phyloP scores from a whole-genome alignment of 2,329 filamentous ascomycete genomes.

The Fusarium continuum region DNA sequence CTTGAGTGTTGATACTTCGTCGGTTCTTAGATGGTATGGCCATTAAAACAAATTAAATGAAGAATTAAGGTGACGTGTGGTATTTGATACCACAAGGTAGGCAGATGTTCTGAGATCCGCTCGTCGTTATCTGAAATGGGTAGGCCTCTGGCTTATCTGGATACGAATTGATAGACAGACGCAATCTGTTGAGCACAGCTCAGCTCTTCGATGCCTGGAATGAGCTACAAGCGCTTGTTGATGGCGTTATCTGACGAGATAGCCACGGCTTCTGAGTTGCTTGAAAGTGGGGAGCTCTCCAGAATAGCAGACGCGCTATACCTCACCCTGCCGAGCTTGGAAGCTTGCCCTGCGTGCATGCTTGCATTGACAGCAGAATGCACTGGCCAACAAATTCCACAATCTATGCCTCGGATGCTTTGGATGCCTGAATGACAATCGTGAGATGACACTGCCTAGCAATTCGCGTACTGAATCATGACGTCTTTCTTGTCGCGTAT shows the following conservation, averaged over 20 bases:
- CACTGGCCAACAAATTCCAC: conserved; percentile 12
- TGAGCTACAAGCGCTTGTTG: conserved; percentile 34
- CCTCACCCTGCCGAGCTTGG: conserved; percentile 24
- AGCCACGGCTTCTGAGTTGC: conserved; percentile 29
- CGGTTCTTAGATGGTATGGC: too few species aligned
- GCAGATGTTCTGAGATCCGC: conserved; percentile 17
- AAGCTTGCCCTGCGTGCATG: conserved; percentile 17
- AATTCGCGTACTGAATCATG: conserved; percentile 27
- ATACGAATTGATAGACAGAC: conserved; percentile 5
- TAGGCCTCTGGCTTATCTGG: conserved; percentile 8
- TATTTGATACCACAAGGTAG: conserved; percentile 10
- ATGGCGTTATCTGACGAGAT: conserved; percentile 45
- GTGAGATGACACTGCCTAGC: conserved; percentile 10
- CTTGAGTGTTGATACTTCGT: too few species aligned
- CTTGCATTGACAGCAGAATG: conserved; percentile 19
- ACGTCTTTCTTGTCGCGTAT: conserved; percentile 19
- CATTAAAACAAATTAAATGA: neutral
- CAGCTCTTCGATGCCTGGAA: conserved; percentile 17
- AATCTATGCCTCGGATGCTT: neutral
- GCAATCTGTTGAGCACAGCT: conserved; percentile 13
- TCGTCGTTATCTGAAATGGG: conserved; percentile 9
- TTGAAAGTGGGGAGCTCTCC: conserved; percentile 22
- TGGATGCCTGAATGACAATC: neutral
- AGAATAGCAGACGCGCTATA: conserved; percentile 19
- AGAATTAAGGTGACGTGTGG: neutral